Base-by-base conservation (phyloP, 2,329 filamentous ascomycete genomes). In the Rhytidhysteron rufulum region DNA sequence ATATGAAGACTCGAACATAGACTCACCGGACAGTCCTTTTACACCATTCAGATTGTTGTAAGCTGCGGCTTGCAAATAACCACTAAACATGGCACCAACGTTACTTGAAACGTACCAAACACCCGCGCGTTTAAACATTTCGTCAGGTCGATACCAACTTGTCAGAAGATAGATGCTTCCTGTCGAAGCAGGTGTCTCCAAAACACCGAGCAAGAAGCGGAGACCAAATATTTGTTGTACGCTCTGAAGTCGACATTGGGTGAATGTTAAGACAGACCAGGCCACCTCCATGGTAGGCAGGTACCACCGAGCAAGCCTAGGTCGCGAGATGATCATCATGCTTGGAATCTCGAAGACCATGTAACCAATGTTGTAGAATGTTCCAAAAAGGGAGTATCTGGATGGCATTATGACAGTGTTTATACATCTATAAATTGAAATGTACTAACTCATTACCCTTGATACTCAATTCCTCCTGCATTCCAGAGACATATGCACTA, bases 41-140 rank as follows among this genome's bases (percentile, higher is more conserved):
- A 70, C 60, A 1, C 75, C 75, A 15, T 74, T 73, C 0, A 80
- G 63, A 20, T 72, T 72, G 16, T 70, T 71, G 51, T 78, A 77
- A 0, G 72, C 72, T 0, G 72, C 75, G 1, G 76, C 70, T 58
- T 78, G 75, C 0, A 80, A 63, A 42, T 78, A 79, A 1, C 76
- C 77, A n/a, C 73, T 74, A 34, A 79, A 73, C 71, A 80, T 77
- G n/a, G 65, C 62, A 0, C 74, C 77, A 0, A 78, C 63, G 4
- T 70, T 73, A 7, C 75, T 73, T 19, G 71, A 73, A 0, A 75
- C 68, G 39, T 71, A 78, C 62, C 77, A 79, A 10, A 77, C 68
- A 1, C 73, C 74, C 3, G 75, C 74, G 3, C 78, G 69, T 49
- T 79, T 80, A 39, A 74, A 78, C 0, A 71, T 62, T 38, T 72